phyloP scores from a whole-genome alignment of 768 basidiomycete genomes.

The Pholiota microspora region DNA sequence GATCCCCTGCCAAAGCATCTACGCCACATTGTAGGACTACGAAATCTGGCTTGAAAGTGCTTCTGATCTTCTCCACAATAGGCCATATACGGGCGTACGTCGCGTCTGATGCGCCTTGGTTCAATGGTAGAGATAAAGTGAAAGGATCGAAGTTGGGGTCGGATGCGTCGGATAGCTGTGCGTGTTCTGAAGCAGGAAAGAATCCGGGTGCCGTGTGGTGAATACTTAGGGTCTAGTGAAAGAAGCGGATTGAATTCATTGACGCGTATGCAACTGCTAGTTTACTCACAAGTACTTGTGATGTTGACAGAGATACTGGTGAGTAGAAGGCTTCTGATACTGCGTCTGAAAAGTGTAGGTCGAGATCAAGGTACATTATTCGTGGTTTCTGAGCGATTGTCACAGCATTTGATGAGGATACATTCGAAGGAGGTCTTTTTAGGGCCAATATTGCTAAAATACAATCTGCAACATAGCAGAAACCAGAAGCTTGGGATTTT shows the following conservation, averaged over 20 bases:
- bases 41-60: constrained; percentile 71
- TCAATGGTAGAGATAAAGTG: constrained; percentile 80
- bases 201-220: constrained; percentile 85
- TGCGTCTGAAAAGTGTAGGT: constrained; percentile 89
- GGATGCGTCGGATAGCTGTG: constrained; percentile 40
- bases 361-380: constrained; percentile 90
- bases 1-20: constrained; percentile 86
- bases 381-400: constrained; percentile 39
- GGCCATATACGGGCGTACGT: constrained; percentile 69
- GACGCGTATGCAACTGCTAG: background rate
- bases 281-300: constrained; percentile 46
- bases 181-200: constrained; percentile 65
- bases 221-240: constrained; percentile 75
- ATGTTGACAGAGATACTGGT: constrained; percentile 28
- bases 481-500: constrained; percentile 78
- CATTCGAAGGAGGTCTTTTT: constrained; percentile 29
- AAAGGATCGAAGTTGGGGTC: constrained; percentile 48
- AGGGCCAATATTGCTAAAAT: constrained; percentile 78
- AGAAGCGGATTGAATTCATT: background rate
- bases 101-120: constrained; percentile 59
- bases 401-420: constrained; percentile 3
- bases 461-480: constrained; percentile 93
- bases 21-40: constrained; percentile 84
- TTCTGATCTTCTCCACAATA: constrained; percentile 56
- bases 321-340: constrained; percentile 75